Evolutionary conservation across 108 stramenopile genomes (phyloP), one percentile per base, ranked within the genome.

Genomic region (Skeletonema grethae): DNA sequence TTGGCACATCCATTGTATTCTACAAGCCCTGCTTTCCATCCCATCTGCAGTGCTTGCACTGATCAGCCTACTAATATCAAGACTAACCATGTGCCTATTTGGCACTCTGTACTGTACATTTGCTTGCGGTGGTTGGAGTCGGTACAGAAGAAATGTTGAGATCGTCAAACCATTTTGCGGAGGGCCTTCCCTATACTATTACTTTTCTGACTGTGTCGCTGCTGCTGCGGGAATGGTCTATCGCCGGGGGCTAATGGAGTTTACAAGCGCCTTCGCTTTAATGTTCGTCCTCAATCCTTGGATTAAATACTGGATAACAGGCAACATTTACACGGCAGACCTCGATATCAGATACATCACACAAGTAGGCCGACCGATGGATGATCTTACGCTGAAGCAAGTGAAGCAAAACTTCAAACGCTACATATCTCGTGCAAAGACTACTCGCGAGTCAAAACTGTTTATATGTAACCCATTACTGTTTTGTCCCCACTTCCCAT

Each of bases 231-330:
- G 56, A 38, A 69, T 69, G 67, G 67, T 69, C 4, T 55, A 69
- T 38, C 67, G 67, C 0, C 38, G 67, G 38, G 67, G 67, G 5
- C 11, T 69, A 4, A 4, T 69, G 35, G 67, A 69, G 36, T 69
- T 69, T 25, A 58, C 57, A 31, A 69, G 67, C 57, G 55, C 53
- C 39, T 69, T 69, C 24, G n/a, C 67, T n/a, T 25, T 69, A 16
- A 69, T 69, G 67, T 69, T 69, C 57, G 57, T 69, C 18, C 41
- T 69, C 10, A 69, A 69, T 28, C 67, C 67, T 36, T 69, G 67
- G 67, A 58, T 69, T 13, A 69, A 69, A 25, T 69, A 57, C 31
- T 69, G 67, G 67, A 16, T 69, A 2, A 69, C 67, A 12, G 67
- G 67, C 20, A 69, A 69, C 48, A 39, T 69, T 11, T 43, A 45